Percentiles rank a stretch among this genome's conserved stretches.
These are phyloP conservation scores for Chaetomium strumarium DNA, from an alignment of 2,329 filamentous ascomycete species.

Conservation along the genomic window DNA sequence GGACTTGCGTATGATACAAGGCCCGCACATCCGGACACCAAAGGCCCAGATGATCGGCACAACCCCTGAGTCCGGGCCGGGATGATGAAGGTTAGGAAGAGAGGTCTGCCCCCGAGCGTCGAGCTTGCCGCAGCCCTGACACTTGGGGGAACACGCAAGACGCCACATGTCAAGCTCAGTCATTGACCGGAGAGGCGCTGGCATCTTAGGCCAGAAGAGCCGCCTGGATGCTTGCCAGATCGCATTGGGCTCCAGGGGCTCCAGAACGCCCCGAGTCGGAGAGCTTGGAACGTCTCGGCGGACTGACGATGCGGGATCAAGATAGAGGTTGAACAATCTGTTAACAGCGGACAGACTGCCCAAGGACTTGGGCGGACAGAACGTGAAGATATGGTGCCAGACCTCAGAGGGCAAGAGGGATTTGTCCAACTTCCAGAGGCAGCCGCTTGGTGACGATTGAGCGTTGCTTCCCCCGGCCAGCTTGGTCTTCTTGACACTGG, in stretches of 20 bases:
- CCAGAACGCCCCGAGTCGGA: constrained; percentile 32
- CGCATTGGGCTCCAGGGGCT: constrained; percentile 49
- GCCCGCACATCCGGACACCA: constrained; percentile 57
- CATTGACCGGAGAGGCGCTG: constrained; percentile 57
- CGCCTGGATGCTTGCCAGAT: constrained; percentile 69
- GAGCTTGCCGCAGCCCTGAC: constrained; percentile 60
- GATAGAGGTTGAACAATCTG: constrained; percentile 57
- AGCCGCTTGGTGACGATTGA: not conserved
- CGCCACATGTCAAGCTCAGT: constrained; percentile 74
- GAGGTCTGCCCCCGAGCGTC: constrained; percentile 24
- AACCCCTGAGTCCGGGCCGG: constrained; percentile 55
- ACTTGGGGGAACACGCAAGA: constrained; percentile 55
- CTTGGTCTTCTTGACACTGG: constrained; percentile 28
- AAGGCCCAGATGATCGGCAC: constrained; percentile 68
- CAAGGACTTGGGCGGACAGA: constrained; percentile 57
- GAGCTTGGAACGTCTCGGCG: constrained; percentile 25
- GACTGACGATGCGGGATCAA: constrained; percentile 42
- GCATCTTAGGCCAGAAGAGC: constrained; percentile 59
- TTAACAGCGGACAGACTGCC: constrained; percentile 62
- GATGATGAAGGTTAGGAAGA: constrained; percentile 44
- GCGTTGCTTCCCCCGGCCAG: constrained; percentile 15
- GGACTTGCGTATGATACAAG: constrained; percentile 55
- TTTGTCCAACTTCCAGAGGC: constrained; percentile 16
- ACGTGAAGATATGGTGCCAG: constrained; percentile 66
- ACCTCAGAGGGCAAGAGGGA: constrained; percentile 51